These are phyloP conservation scores for Hypoxylon sp. DNA, from an alignment of 2,329 filamentous ascomycete genomes.

Conservation along the genomic window DNA sequence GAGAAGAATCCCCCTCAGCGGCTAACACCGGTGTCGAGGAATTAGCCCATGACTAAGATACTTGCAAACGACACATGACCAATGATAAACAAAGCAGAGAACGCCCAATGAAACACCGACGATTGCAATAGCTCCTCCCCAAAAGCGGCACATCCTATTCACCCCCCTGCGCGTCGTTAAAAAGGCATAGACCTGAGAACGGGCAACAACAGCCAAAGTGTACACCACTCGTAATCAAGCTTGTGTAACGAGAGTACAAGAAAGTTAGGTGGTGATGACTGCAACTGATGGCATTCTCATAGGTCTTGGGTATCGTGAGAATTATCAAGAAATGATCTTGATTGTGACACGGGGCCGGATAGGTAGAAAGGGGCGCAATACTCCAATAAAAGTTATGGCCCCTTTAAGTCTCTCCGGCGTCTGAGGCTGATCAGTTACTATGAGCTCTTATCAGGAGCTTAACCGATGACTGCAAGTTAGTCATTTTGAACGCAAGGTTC, in stretches of 20 bases:
- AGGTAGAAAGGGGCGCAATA: slow-evolving; percentile 10
- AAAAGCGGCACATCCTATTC: slow-evolving; percentile 37
- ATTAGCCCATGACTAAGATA: slow-evolving; percentile 27
- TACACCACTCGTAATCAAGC: slow-evolving; percentile 45
- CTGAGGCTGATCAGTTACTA: slow-evolving; percentile 51
- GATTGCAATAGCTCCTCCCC: slow-evolving; percentile 45
- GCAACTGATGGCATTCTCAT: slow-evolving; percentile 43
- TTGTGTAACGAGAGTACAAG: slow-evolving; percentile 46
- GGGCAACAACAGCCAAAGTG: slow-evolving; percentile 45
- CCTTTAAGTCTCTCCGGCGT: slow-evolving; percentile 21
- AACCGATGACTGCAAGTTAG: slow-evolving; percentile 49
- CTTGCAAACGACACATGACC: slow-evolving; percentile 32
- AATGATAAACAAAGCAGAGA: slow-evolving; percentile 42
- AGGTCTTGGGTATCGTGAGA: slow-evolving; percentile 48
- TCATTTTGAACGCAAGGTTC: slow-evolving; percentile 52
- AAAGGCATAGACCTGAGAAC: slow-evolving; percentile 46
- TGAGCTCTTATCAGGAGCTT: slow-evolving; percentile 55
- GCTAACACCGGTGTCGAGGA: slow-evolving; percentile 16
- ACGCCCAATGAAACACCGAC: slow-evolving; percentile 53
- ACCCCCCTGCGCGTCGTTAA: slow-evolving; percentile 43
- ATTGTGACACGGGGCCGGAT: slow-evolving; percentile 30
- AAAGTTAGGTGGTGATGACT: slow-evolving; percentile 42
- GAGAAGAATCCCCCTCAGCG: slow-evolving; percentile 13
- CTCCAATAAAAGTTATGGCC: slow-evolving; percentile 1
- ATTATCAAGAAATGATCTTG: slow-evolving; percentile 37